A percentile compares a stretch with the other conserved stretches of the same genome.
Evolutionary conservation across 495 filamentous ascomycete species (phyloP).

Genomic region (Parathielavia hyrcaniae): DNA sequence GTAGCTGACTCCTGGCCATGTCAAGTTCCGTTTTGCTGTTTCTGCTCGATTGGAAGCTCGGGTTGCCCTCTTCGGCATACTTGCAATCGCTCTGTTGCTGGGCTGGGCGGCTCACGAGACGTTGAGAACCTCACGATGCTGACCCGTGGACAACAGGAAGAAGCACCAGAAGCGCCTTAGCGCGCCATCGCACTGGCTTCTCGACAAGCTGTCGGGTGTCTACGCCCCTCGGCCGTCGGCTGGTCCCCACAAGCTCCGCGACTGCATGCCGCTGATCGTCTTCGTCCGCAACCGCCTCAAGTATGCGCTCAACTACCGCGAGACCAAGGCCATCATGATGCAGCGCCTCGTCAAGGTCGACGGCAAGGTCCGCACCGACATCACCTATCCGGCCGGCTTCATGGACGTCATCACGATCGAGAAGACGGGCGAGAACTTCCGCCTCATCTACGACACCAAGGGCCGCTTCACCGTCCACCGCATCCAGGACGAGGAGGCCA

Average conservation of each 20-base stretch:
- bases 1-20: constrained; percentile 17
- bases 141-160: constrained; percentile 55
- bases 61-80: background rate
- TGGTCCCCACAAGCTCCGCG: constrained; percentile 98
- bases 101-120: background rate
- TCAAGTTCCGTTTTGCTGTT: background rate
- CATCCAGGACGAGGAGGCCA: constrained; percentile 93
- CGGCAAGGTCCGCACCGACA: constrained; percentile 97
- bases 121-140: constrained; percentile 17
- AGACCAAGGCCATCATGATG: constrained; percentile 97
- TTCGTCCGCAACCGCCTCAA: constrained; percentile 99
- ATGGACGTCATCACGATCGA: constrained; percentile 99
- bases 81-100: constrained; percentile 3
- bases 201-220: constrained; percentile 97
- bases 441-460: constrained; percentile 99
- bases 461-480: constrained; percentile 99
- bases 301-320: constrained; percentile 98
- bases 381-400: constrained; percentile 95
- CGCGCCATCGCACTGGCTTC: constrained; percentile 97
- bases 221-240: constrained; percentile 94
- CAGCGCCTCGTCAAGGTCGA: constrained; percentile 99
- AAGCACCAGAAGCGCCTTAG: constrained; percentile 99
- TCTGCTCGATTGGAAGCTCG: background rate
- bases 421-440: constrained; percentile 99
- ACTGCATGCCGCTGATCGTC: constrained; percentile 98